phyloP scores from a whole-genome alignment of 2,329 filamentous ascomycete genomes.

The Emergomyces orientalis region DNA sequence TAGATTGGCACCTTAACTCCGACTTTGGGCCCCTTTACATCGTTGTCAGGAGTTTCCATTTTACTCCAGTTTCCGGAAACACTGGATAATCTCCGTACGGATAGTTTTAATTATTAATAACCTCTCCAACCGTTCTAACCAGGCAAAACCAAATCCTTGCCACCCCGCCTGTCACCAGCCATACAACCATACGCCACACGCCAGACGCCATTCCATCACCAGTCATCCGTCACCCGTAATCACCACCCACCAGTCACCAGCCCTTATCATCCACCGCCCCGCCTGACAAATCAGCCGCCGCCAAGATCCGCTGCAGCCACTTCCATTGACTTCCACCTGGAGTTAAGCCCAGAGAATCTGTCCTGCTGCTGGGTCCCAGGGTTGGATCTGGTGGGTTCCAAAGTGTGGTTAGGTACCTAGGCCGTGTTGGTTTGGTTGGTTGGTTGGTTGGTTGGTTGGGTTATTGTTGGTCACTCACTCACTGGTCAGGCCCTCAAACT shows the following conservation, averaged over 20 bases:
- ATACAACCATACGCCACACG: neutral
- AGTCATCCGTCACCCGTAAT: neutral
- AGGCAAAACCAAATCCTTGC: no score
- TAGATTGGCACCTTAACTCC: neutral
- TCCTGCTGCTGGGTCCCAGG: no score
- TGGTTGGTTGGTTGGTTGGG: neutral
- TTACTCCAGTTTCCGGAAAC: neutral
- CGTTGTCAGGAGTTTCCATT: no score
- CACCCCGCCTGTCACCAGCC: neutral
- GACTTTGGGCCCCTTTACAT: neutral
- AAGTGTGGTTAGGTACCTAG: neutral
- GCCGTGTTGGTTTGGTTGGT: neutral
- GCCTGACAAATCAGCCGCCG: slow-evolving; percentile 20
- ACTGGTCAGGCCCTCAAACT: slow-evolving; percentile 14
- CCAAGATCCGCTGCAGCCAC: slow-evolving; percentile 2
- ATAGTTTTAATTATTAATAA: neutral
- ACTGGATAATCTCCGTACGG: neutral
- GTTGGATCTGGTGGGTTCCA: neutral
- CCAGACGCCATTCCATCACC: neutral
- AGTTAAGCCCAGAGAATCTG: no score
- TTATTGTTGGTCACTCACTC: neutral
- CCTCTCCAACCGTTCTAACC: no score
- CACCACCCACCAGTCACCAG: neutral
- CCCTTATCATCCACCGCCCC: neutral
- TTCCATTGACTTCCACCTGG: slow-evolving; percentile 25